Evolutionary conservation across 176 grass and related monocot species (phyloP), one percentile per base, ranked within the genome.

Genomic region (Paspalum notatum): DNA sequence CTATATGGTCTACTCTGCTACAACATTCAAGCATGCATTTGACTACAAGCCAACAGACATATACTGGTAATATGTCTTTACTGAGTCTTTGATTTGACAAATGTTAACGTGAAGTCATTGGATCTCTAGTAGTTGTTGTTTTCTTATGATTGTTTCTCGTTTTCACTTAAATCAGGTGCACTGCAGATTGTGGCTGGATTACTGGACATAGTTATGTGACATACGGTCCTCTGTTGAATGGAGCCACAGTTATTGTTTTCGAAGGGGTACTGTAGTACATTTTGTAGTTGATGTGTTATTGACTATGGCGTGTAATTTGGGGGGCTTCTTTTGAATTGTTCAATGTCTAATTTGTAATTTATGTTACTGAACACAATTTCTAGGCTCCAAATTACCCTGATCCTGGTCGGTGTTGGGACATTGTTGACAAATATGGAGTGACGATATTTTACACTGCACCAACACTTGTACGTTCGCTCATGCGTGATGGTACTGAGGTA

Each of bases 371-470:
- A 83, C 75, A 42, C 75, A 77, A 62, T 62, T 58, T 91, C 40
- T 92, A 99, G 96, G 92, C 90, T 81, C 96, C 92, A 84, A 99
- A 83, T 77, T 99, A 99, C 49, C 96, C 96, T 68, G 88, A 99
- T 85, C 42, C 92, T 26, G 92, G 96, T 38, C 88, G 96, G 9
- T 95, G 82, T 79, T 99, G 96, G 92, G 92, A 99, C 15, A 91
- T 99, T 65, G 96, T 99, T 57, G 96, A 99, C 76, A 99, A 99
- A 84, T 95, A 90, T 62, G 85, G 88, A 75, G 92, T 99, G 71
- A 91, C 96, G 47, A 88, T 99, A 87, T 99, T 99, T 87, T 99
- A 99, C 86, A 99, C 96, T 54, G 96, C 96, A 76, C 96, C 96
- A 77, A 99, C 96, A 78, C 84, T 99, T 66, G 62, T 99, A 46